Conservation (phyloP, 1,284 basidiomycete species). For the Leucoagaricus sp. region DNA sequence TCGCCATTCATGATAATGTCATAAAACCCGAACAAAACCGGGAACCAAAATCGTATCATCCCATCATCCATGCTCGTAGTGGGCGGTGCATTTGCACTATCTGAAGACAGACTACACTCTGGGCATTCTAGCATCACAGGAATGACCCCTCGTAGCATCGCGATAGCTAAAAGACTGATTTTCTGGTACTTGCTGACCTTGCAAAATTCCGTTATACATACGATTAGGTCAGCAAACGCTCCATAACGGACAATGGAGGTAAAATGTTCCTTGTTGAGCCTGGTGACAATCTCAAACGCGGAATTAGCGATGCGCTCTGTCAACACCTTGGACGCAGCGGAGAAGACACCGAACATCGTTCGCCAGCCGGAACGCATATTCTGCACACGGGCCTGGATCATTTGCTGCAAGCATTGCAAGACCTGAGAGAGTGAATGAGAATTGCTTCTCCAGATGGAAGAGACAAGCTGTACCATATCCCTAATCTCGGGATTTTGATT, state of each 20-base stretch:
- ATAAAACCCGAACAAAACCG: conserved; percentile 95
- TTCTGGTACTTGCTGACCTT: conserved; percentile 99
- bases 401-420: conserved; percentile 97
- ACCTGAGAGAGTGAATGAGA: conserved; percentile 51
- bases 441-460: neutral
- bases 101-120: conserved; percentile 68
- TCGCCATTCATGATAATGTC: conserved; percentile 99
- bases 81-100: conserved; percentile 32
- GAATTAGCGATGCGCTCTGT: conserved; percentile 94
- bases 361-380: conserved; percentile 99
- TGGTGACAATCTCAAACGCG: conserved; percentile 95
- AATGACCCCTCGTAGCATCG: conserved; percentile 92
- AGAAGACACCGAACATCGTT: conserved; percentile 98
- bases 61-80: conserved; percentile 65
- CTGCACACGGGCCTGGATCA: conserved; percentile 94
- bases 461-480: conserved; percentile 76
- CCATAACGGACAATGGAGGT: conserved; percentile 89
- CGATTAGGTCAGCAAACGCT: conserved; percentile 93
- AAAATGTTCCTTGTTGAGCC: conserved; percentile 92
- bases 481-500: conserved; percentile 95
- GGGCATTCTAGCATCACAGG: conserved; percentile 88
- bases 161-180: conserved; percentile 94
- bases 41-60: conserved; percentile 97
- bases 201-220: conserved; percentile 98
- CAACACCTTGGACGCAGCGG: conserved; percentile 92